Evolutionary conservation across 148 eudicot species (phyloP).

Genomic region (Hydrangea macrophylla): DNA sequence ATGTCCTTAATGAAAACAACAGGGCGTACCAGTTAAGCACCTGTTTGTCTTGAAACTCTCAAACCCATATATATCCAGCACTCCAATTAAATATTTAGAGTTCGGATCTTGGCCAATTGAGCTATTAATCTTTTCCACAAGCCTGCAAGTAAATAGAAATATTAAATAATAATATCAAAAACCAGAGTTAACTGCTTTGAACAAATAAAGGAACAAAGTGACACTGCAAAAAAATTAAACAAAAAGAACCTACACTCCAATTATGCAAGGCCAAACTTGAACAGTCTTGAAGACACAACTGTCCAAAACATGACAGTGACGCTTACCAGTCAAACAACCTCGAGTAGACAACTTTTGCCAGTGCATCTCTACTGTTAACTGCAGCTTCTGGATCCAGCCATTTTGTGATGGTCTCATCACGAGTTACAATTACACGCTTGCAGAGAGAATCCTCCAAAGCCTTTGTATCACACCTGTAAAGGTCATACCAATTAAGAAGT

Average conservation of each 20-base stretch:
- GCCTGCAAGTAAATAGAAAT: conserved; percentile 47
- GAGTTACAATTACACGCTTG: conserved; percentile 89
- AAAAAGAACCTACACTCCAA: background rate
- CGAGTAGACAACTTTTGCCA: conserved; percentile 90
- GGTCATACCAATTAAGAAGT: conserved; percentile 10
- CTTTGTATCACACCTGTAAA: conserved; percentile 79
- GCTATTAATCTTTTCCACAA: conserved; percentile 78
- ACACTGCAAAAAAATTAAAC: background rate
- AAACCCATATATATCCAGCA: conserved; percentile 94
- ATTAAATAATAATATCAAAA: background rate
- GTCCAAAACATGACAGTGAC: conserved; percentile 12
- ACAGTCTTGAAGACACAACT: background rate
- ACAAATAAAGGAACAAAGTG: background rate
- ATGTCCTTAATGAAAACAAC: conserved; percentile 25
- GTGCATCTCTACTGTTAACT: conserved; percentile 78
- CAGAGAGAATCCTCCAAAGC: conserved; percentile 91
- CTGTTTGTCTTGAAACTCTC: conserved; percentile 99
- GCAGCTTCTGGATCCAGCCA: conserved; percentile 88
- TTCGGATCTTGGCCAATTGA: conserved; percentile 91
- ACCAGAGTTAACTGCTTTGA: background rate
- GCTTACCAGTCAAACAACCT: conserved; percentile 90
- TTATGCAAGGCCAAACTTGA: background rate
- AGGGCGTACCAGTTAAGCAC: conserved; percentile 68
- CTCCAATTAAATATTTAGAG: conserved; percentile 84
- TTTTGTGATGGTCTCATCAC: conserved; percentile 88